These are phyloP conservation scores for Colletotrichum tamarilloi DNA, from an alignment of 2,329 filamentous ascomycete species.

Conservation along the genomic window DNA sequence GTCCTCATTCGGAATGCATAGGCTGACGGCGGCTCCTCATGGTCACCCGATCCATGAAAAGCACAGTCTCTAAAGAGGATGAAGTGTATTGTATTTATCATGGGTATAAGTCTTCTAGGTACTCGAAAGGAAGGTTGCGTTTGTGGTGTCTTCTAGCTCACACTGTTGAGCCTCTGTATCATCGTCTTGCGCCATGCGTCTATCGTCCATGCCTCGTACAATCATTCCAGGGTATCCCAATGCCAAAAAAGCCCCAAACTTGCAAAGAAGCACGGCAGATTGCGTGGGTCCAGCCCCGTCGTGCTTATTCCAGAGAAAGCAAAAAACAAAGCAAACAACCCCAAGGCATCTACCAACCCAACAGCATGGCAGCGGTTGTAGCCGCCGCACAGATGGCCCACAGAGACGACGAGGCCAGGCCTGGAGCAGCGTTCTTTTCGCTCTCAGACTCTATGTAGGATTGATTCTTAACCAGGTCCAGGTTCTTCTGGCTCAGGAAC, in stretches of 20 bases:
- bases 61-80: not conserved
- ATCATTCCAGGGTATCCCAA: slow-evolving; percentile 36
- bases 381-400: slow-evolving; percentile 14
- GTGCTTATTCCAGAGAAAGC: not conserved
- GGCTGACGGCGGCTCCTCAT: no score
- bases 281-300: slow-evolving; percentile 34
- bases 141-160: not conserved
- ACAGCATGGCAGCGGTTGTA: not conserved
- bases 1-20: no score
- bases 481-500: slow-evolving; percentile 46
- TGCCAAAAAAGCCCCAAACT: slow-evolving; percentile 24
- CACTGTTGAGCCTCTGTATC: slow-evolving; percentile 5
- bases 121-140: not conserved
- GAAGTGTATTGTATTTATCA: slow-evolving; percentile 6
- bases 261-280: slow-evolving; percentile 11
- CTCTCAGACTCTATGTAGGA: slow-evolving; percentile 37
- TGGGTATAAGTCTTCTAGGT: slow-evolving; percentile 27
- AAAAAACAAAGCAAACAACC: not conserved
- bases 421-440: slow-evolving; percentile 30
- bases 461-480: slow-evolving; percentile 34
- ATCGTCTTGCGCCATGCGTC: slow-evolving; percentile 39
- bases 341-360: slow-evolving; percentile 1
- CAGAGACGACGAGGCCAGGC: not conserved
- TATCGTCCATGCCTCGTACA: slow-evolving; percentile 11
- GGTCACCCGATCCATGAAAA: no score